Conservation (phyloP, 129 eudicot species). For the Mikania micrantha region DNA sequence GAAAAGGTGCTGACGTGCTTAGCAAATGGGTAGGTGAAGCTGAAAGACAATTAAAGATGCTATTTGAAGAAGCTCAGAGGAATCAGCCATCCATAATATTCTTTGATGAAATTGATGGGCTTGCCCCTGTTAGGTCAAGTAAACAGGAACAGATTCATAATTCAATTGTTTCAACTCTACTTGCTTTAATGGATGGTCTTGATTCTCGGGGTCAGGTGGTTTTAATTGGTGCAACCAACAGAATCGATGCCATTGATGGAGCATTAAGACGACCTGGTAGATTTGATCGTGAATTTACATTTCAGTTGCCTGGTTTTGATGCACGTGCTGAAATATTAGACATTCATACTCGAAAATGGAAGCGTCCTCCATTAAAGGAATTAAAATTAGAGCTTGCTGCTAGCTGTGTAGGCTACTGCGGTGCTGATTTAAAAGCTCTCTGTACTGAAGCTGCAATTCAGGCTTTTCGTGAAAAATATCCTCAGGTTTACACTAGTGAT, state of each 20-base stretch:
- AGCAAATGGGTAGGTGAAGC: slow-evolving; percentile 99
- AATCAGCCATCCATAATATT: slow-evolving; percentile 97
- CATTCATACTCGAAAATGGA: slow-evolving; percentile 98
- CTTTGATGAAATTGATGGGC: slow-evolving; percentile 97
- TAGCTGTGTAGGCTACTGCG: slow-evolving; percentile 99
- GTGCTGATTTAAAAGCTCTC: slow-evolving; percentile 93
- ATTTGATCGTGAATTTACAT: slow-evolving; percentile 93
- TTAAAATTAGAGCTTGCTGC: slow-evolving; percentile 91
- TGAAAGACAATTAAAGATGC: slow-evolving; percentile 83
- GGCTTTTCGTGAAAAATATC: slow-evolving; percentile 96
- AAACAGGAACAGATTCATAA: slow-evolving; percentile 98
- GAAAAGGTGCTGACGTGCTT: slow-evolving; percentile 98
- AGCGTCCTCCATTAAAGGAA: slow-evolving; percentile 72
- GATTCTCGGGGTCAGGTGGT: slow-evolving; percentile 99
- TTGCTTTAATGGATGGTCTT: slow-evolving; percentile 98
- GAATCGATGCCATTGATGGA: slow-evolving; percentile 98
- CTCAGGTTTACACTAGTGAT: slow-evolving; percentile 98
- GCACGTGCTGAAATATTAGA: slow-evolving; percentile 96
- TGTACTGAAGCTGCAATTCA: slow-evolving; percentile 99
- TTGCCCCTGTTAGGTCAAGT: slow-evolving; percentile 98
- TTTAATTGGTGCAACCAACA: slow-evolving; percentile 94
- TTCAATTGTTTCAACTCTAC: slow-evolving; percentile 93
- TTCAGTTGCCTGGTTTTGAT: slow-evolving; percentile 90
- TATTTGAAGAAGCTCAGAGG: slow-evolving; percentile 97
- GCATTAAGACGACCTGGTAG: slow-evolving; percentile 97